These are phyloP conservation scores for Pestalotiopsis sp. DNA, from an alignment of 2,329 filamentous ascomycete species.

Conservation along the genomic window DNA sequence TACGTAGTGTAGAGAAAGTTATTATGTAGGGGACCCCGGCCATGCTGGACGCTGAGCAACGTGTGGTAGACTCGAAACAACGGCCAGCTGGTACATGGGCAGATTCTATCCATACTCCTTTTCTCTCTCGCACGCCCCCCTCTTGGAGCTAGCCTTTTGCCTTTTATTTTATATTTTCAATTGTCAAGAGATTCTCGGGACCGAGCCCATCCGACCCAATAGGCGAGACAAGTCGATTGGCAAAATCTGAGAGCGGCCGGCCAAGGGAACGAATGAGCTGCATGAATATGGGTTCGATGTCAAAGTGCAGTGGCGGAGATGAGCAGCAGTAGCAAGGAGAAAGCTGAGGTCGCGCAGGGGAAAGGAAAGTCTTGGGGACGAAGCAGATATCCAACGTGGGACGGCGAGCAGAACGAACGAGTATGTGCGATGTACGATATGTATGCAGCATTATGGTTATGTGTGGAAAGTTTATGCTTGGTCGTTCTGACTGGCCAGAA, in stretches of 20 bases:
- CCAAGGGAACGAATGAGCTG: no score
- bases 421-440: background rate
- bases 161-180: background rate
- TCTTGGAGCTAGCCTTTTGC: background rate
- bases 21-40: background rate
- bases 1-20: background rate
- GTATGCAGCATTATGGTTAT: background rate
- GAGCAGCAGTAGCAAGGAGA: no score
- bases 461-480: background rate
- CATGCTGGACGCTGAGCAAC: background rate
- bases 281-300: no score
- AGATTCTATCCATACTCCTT: background rate
- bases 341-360: no score
- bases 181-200: no score
- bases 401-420: no score
- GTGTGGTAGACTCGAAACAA: conserved; percentile 12
- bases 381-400: no score
- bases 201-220: no score
- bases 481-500: background rate
- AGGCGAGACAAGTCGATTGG: no score
- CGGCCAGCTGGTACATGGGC: background rate
- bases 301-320: no score
- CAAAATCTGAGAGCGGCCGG: no score
- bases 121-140: background rate
- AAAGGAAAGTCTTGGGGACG: no score